A percentile compares a stretch with the other conserved stretches of the same genome.
phyloP scores from a whole-genome alignment of 352 stramenopile species.

The Globisporangium nunn region DNA sequence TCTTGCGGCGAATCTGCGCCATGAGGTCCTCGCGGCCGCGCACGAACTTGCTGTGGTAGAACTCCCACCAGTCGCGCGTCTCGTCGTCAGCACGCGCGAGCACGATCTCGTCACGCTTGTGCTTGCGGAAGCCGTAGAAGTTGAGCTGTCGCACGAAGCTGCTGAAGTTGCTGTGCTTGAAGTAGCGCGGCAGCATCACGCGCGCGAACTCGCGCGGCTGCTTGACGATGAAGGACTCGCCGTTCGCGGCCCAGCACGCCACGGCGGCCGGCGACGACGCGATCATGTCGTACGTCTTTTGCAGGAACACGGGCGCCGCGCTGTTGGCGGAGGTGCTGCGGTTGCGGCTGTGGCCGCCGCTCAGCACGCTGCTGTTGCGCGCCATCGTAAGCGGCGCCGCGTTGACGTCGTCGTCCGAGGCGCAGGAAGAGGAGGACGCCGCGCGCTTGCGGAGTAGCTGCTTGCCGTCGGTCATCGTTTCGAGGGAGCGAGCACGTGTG shows the following conservation, averaged over 20 bases:
- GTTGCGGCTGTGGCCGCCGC: constrained; percentile 5
- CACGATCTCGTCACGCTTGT: constrained; percentile 88
- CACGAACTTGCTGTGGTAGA: constrained; percentile 89
- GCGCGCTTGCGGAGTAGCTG: constrained; percentile 6
- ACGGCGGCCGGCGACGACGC: constrained; percentile 75
- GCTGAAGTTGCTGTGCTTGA: constrained; percentile 94
- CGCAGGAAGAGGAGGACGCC: not conserved
- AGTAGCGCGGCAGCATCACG: constrained; percentile 88
- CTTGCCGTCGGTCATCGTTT: constrained; percentile 6
- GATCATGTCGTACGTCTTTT: constrained; percentile 93
- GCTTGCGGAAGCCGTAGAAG: constrained; percentile 93
- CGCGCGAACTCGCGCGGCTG: constrained; percentile 88
- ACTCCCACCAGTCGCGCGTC: constrained; percentile 88
- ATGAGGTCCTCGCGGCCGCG: constrained; percentile 82
- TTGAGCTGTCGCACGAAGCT: constrained; percentile 92
- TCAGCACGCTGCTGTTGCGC: constrained; percentile 6
- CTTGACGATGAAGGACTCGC: constrained; percentile 89
- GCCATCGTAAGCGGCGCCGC: constrained; percentile 15
- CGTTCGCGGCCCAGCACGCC: constrained; percentile 74
- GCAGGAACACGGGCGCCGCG: constrained; percentile 76
- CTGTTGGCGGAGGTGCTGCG: not conserved
- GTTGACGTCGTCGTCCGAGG: not conserved
- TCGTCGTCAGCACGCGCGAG: constrained; percentile 67
- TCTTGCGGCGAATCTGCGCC: constrained; percentile 83
- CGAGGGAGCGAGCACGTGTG: too few relatives aligned